Evolutionary conservation across 495 filamentous ascomycete genomes (phyloP), one percentile per base, ranked within the genome.

Genomic region (Hypoxylon intermedium): DNA sequence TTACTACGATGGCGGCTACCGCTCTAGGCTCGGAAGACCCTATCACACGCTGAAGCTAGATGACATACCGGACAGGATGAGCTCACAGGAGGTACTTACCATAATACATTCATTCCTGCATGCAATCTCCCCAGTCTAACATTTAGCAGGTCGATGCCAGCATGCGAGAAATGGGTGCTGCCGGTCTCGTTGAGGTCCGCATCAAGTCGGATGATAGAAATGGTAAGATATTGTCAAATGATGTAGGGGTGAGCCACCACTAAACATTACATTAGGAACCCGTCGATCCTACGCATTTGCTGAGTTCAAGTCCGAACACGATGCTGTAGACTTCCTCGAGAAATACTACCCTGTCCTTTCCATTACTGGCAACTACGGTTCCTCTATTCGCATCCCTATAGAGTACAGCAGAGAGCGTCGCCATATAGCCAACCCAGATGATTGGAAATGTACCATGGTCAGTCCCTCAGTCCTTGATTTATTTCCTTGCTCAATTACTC

Each of bases 391-490:
- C 13, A 64, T 71, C 31, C 63, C 60, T 11, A 53, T 71, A 41
- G 68, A 71, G 23, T 71, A 71, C 44, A 43, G 74, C 71, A 56
- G 74, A 75, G 41, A 74, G 65, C 71, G 68, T 48, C 60, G 72
- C 30, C 63, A 67, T 64, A 54, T 71, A 36, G 46, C 60, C n/a
- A 66, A 59, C 21, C 46, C 51, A 2, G 87, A 87, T 20, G 88
- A 92, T 63, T 95, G 91, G 91, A 86, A 79, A 12, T 95, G 91
- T 64, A 77, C 83, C 48, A 82, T 83, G 65, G 89, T 93, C 67
- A 62, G 81, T 26, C 75, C 48, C 20, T 13, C 2, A 37, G 26
- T 13, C 33, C 13, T 36, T 6, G n/a, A 43, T 13, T 16, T 23
- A 2, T n/a, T n/a, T 1, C 41, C 37, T 36, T 18, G n/a, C 37